These are phyloP conservation scores for Nyssa sinensis DNA, from an alignment of 148 eudicot species.

Conservation along the genomic window DNA sequence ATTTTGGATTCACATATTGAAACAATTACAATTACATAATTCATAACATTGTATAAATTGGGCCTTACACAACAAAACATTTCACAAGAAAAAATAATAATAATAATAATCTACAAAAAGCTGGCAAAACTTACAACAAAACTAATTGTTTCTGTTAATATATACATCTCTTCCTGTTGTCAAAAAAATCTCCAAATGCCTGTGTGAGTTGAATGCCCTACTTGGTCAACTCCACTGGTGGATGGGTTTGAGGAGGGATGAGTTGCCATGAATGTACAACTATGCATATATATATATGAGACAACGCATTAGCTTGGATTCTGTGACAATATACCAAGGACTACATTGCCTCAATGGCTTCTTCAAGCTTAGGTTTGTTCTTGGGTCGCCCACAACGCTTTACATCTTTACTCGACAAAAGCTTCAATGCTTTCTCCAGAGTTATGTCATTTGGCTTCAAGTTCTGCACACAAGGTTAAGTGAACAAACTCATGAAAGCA, in stretches of 20 bases:
- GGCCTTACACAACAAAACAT: not conserved
- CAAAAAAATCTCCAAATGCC: not conserved
- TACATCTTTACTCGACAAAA: conserved; percentile 50
- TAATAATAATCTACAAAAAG: not conserved
- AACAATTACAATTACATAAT: no score
- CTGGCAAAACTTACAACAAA: not conserved
- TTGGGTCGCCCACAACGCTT: conserved; percentile 62
- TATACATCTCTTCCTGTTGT: not conserved
- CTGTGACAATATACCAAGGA: not conserved
- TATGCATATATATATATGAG: no score
- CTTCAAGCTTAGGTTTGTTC: conserved; percentile 35
- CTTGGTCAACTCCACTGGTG: not conserved
- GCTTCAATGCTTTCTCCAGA: conserved; percentile 66
- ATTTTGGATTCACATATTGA: no score
- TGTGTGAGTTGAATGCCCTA: not conserved
- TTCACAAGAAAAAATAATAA: no score
- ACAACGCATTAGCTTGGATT: no score
- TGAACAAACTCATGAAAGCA: not conserved
- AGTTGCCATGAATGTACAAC: no score
- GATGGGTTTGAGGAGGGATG: not conserved
- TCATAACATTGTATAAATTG: no score
- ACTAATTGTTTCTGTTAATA: not conserved
- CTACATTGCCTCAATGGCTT: conserved; percentile 42
- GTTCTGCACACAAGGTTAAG: conserved; percentile 38
- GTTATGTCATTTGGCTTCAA: conserved; percentile 47